These are phyloP conservation scores for Salvia sclarea DNA, from an alignment of 305 asterid species.

Conservation along the genomic window DNA sequence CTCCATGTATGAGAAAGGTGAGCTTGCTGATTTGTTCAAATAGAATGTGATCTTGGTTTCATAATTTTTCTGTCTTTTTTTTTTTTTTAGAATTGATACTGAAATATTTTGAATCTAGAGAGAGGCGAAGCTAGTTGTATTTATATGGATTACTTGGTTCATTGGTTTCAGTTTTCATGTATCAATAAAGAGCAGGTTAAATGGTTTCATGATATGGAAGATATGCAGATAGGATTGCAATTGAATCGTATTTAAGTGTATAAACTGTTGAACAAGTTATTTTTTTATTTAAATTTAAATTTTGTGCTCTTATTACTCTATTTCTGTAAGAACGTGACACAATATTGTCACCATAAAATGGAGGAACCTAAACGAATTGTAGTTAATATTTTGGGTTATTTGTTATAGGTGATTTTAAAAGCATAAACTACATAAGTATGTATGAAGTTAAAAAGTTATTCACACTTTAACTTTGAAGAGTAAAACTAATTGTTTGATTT, in stretches of 20 bases:
- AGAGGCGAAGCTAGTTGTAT: background rate
- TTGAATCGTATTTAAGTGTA: background rate
- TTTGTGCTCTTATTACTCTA: too few relatives aligned
- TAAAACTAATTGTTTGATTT: too few relatives aligned
- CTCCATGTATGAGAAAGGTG: constrained; percentile 89
- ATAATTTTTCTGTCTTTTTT: background rate
- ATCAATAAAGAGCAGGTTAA: background rate
- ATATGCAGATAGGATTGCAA: background rate
- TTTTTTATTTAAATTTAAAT: background rate
- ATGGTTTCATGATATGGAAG: background rate
- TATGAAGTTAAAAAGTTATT: too few relatives aligned
- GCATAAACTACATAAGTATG: too few relatives aligned
- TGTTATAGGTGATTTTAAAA: too few relatives aligned
- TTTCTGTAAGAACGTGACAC: background rate
- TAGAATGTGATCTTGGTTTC: background rate
- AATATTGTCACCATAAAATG: too few relatives aligned
- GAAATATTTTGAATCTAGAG: background rate
- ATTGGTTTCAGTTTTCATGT: background rate
- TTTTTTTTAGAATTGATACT: constrained; percentile 6
- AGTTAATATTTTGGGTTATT: too few relatives aligned
- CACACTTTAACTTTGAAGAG: too few relatives aligned
- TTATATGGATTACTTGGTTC: background rate
- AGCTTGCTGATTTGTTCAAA: constrained; percentile 62
- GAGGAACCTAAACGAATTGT: too few relatives aligned
- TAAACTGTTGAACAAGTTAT: background rate